Base-by-base conservation (phyloP, 2,329 filamentous ascomycete genomes). In the Paradendryphiella salina region DNA sequence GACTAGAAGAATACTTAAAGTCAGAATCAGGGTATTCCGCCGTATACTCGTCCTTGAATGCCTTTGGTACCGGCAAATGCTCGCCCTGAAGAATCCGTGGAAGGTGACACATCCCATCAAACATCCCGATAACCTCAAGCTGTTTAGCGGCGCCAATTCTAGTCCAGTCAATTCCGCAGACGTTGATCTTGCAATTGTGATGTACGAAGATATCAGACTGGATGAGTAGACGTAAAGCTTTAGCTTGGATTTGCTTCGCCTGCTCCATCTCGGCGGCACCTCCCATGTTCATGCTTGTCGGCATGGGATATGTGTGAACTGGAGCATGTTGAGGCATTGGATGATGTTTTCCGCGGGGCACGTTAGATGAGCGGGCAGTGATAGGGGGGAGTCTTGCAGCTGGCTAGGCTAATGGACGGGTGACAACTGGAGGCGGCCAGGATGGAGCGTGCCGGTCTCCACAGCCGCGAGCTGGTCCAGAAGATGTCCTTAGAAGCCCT, bases 31-130 rank as follows among this genome's bases (percentile, higher is more conserved):
- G 49, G 46, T 67, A 68, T 5, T 52, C 29, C 3, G 42, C 20
- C 2, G 54, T 42, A 26, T 64, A 64, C 4, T 71, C 61, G 4
- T 52, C 41, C 36, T 42, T 49, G 46, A 67, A 69, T 0, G 63
- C 49, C 34, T 61, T 69, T 1, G 69, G 63, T 3, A 52, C 20
- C 3, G 67, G 64, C 7, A 71, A 13, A 39, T 66, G 67, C 39
- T 71, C 61, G 18, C 46, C 31, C 50, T 71, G 69, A 1, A 70
- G 53, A 2, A 38, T 47, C 41, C 50, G 57, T 15, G 61, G 66
- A 4, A 72, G 56, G 44, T 70, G 64, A 36, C 67, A 67, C 44
- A 70, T 55, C 7, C 42, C 38, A 7, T 64, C 55, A 6, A 72
- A 59, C 61, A 58, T 63, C 1, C 20, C 40, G 5, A 60, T 41